Conservation (phyloP, 164 flowering plant species). For the Vitis vinifera region DNA sequence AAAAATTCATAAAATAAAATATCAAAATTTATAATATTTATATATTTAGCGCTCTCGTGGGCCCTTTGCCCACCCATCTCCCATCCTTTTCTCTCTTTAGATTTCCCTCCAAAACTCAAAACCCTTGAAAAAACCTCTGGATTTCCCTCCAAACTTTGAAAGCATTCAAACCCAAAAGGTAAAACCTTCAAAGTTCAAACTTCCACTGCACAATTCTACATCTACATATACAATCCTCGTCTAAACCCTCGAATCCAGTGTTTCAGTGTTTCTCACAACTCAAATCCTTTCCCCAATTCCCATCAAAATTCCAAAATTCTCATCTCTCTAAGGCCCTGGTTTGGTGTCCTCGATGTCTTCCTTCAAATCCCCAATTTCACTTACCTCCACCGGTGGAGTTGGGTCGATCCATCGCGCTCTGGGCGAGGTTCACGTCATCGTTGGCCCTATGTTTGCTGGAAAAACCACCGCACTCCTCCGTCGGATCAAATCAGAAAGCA, state of each 20-base stretch:
- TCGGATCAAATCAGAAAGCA: conserved; percentile 57
- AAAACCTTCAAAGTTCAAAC: too few relatives aligned
- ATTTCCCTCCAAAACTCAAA: conserved; percentile 20
- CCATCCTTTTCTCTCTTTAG: not conserved
- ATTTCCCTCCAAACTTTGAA: conserved; percentile 28
- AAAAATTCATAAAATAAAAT: too few relatives aligned
- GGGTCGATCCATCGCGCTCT: conserved; percentile 15
- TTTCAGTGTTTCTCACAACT: not conserved
- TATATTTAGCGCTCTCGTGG: too few relatives aligned
- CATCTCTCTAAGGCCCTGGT: conserved; percentile 17
- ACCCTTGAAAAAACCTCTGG: not conserved
- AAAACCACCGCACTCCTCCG: conserved; percentile 94
- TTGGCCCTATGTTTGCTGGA: conserved; percentile 97
- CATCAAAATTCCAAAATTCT: not conserved
- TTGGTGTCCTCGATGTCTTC: conserved; percentile 23
- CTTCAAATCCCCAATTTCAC: conserved; percentile 14
- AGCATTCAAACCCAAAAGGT: not conserved
- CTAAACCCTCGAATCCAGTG: too few relatives aligned
- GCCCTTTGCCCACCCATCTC: too few relatives aligned
- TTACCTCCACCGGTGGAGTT: conserved; percentile 2
- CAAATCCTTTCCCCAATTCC: not conserved
- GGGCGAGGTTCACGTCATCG: conserved; percentile 85
- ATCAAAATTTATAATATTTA: too few relatives aligned
- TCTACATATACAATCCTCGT: too few relatives aligned
- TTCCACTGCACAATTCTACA: too few relatives aligned